These are phyloP conservation scores for Pseudodiploospora longispora DNA, from an alignment of 2,329 filamentous ascomycete species.

Conservation along the genomic window DNA sequence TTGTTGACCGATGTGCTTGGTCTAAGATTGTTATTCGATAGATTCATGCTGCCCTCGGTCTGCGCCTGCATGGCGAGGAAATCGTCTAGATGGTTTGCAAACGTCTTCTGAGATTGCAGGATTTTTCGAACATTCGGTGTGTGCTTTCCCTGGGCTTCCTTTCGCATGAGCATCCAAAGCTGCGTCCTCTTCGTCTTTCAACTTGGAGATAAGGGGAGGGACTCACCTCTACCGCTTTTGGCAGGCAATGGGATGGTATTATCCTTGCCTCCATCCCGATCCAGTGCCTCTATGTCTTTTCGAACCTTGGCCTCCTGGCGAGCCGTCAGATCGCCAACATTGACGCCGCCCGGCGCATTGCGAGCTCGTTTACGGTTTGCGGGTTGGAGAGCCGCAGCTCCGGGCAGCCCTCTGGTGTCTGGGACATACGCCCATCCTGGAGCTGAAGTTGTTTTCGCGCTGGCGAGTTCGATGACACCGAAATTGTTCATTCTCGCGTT, in stretches of 20 bases:
- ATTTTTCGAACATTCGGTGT: slow-evolving; percentile 69
- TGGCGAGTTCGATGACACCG: slow-evolving; percentile 76
- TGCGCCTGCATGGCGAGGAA: slow-evolving; percentile 57
- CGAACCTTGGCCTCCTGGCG: slow-evolving; percentile 74
- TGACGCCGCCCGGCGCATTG: slow-evolving; percentile 40
- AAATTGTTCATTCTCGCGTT: slow-evolving; percentile 50
- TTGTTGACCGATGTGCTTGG: slow-evolving; percentile 21
- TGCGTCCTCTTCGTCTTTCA: neutral
- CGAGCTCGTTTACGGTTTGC: slow-evolving; percentile 66
- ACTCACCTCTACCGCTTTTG: slow-evolving; percentile 36
- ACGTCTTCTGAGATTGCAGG: slow-evolving; percentile 72
- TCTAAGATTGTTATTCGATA: slow-evolving; percentile 13
- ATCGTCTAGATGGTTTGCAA: slow-evolving; percentile 75
- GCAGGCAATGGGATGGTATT: slow-evolving; percentile 61
- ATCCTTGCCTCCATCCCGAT: slow-evolving; percentile 70
- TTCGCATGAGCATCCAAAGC: neutral
- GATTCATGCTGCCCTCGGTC: slow-evolving; percentile 28
- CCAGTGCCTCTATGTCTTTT: slow-evolving; percentile 74
- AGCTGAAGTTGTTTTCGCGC: slow-evolving; percentile 57
- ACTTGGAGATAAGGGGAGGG: slow-evolving; percentile 9
- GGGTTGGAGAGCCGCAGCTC: slow-evolving; percentile 43
- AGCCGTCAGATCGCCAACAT: slow-evolving; percentile 62
- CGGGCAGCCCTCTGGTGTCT: slow-evolving; percentile 53
- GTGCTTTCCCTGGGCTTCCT: slow-evolving; percentile 43
- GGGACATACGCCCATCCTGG: slow-evolving; percentile 92